Evolutionary conservation across 2,329 filamentous ascomycete genomes (phyloP).

Genomic region (Epichloe amarillans): DNA sequence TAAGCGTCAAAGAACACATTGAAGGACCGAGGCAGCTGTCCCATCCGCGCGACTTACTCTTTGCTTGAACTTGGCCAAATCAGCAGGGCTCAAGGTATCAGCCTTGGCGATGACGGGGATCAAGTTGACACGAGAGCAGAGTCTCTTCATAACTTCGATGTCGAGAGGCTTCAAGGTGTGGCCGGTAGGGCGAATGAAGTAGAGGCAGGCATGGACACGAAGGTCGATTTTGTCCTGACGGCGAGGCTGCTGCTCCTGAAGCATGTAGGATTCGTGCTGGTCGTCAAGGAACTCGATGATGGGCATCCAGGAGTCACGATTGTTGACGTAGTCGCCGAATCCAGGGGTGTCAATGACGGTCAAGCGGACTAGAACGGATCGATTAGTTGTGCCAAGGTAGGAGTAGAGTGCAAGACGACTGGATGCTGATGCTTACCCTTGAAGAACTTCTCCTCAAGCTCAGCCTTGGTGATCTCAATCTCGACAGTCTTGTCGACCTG

Average conservation of each 20-base stretch:
- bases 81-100: conserved; percentile 85
- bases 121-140: conserved; percentile 94
- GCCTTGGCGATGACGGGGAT: conserved; percentile 98
- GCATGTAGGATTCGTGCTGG: conserved; percentile 99
- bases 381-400: too few species aligned
- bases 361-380: conserved; percentile 57
- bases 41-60: conserved; percentile 46
- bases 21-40: neutral
- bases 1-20: conserved; percentile 6
- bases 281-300: conserved; percentile 99
- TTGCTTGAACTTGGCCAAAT: conserved; percentile 88
- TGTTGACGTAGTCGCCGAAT: conserved; percentile 99
- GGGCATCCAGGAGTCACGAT: conserved; percentile 99
- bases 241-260: conserved; percentile 98
- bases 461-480: conserved; percentile 99
- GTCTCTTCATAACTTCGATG: conserved; percentile 99
- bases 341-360: conserved; percentile 98
- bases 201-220: conserved; percentile 93
- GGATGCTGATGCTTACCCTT: conserved; percentile 55
- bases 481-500: conserved; percentile 99
- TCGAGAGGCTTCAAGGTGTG: conserved; percentile 97
- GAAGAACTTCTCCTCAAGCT: conserved; percentile 99
- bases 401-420: neutral
- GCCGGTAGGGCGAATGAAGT: conserved; percentile 97
- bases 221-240: conserved; percentile 98